phyloP scores from a whole-genome alignment of 1,139 yeast genomes.

The Saccharomyces hybrid region DNA sequence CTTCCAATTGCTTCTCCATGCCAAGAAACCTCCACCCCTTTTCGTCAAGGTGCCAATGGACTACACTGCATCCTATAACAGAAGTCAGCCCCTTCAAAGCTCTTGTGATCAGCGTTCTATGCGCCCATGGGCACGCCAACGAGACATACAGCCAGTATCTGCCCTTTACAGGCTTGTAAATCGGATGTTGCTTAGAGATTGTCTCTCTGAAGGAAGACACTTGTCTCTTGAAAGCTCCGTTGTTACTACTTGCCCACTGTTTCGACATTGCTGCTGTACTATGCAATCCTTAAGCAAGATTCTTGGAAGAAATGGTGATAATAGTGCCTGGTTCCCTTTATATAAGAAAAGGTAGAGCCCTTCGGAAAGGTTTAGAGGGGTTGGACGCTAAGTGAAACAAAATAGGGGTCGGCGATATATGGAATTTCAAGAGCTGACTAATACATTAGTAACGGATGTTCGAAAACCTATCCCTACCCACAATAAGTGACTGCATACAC shows the following conservation, averaged over 20 bases:
- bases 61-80: slow-evolving; percentile 64
- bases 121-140: slow-evolving; percentile 93
- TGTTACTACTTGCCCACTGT: slow-evolving; percentile 25
- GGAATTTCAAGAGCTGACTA: background rate
- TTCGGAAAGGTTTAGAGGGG: background rate
- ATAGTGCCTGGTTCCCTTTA: background rate
- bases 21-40: slow-evolving; percentile 79
- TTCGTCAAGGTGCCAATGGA: slow-evolving; percentile 79
- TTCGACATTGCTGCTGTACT: slow-evolving; percentile 16
- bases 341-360: background rate
- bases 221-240: slow-evolving; percentile 31
- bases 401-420: background rate
- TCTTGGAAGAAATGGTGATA: background rate
- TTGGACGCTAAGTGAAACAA: background rate
- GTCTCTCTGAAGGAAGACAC: slow-evolving; percentile 46
- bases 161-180: slow-evolving; percentile 62
- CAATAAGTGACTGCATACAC: too few relatives aligned
- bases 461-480: too few relatives aligned
- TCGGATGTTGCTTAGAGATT: slow-evolving; percentile 48
- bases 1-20: slow-evolving; percentile 39
- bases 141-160: slow-evolving; percentile 87
- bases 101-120: slow-evolving; percentile 70
- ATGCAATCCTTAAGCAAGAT: background rate
- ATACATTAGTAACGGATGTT: background rate
- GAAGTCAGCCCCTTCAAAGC: slow-evolving; percentile 64